Percentiles rank a stretch among this genome's conserved stretches.
These are phyloP conservation scores for Lyophyllum atratum DNA, from an alignment of 768 basidiomycete genomes.

Conservation along the genomic window DNA sequence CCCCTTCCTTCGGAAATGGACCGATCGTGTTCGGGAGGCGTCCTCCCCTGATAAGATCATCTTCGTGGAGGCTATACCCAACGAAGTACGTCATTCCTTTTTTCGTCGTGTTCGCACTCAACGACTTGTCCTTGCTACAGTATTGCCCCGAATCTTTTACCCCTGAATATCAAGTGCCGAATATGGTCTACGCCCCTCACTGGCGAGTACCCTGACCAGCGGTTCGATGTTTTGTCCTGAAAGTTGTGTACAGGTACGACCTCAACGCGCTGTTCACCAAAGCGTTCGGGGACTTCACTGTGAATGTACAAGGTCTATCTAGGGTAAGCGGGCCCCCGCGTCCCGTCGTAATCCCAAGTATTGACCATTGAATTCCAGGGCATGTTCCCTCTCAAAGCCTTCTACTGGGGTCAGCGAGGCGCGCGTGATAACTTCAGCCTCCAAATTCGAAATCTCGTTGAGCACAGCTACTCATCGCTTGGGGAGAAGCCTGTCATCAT, in stretches of 20 bases:
- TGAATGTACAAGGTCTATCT: constrained; percentile 92
- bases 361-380: constrained; percentile 50
- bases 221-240: background rate
- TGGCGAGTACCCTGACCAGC: constrained; percentile 23
- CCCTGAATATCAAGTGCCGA: constrained; percentile 51
- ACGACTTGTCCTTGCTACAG: no score
- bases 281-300: constrained; percentile 79
- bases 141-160: constrained; percentile 84
- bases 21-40: constrained; percentile 52
- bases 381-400: constrained; percentile 75
- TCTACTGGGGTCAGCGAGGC: constrained; percentile 88
- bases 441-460: constrained; percentile 80
- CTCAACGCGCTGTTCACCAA: constrained; percentile 86
- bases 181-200: constrained; percentile 40
- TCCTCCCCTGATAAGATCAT: constrained; percentile 57
- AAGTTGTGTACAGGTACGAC: constrained; percentile 70
- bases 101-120: no score
- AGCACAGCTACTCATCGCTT: constrained; percentile 64
- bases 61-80: constrained; percentile 89
- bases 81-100: constrained; percentile 62
- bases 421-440: constrained; percentile 79
- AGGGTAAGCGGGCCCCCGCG: constrained; percentile 49
- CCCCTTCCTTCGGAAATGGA: constrained; percentile 75
- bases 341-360: background rate
- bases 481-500: constrained; percentile 85